Evolutionary conservation across 2,329 filamentous ascomycete species (phyloP).

Genomic region (Meredithiella fracta): DNA sequence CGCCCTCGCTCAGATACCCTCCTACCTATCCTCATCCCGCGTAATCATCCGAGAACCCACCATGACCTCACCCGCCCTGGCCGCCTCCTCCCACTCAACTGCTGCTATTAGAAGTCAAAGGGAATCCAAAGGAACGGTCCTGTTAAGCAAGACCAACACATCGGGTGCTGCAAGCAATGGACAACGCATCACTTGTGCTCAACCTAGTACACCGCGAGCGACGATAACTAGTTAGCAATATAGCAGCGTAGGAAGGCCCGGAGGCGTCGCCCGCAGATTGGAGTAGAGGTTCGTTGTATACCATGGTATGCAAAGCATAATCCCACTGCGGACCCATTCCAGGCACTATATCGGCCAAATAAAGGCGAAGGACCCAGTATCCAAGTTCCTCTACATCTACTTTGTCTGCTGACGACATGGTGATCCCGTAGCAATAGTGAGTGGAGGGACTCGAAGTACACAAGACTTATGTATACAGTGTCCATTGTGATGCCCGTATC

Average conservation of each 20-base stretch:
- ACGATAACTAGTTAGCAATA: background rate
- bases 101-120: background rate
- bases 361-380: too few species aligned
- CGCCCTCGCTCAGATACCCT: background rate
- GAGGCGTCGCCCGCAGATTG: background rate
- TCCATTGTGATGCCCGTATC: too few species aligned
- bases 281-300: background rate
- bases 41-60: background rate
- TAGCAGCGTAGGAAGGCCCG: background rate
- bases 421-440: background rate
- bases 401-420: too few species aligned
- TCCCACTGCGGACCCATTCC: conserved; percentile 1
- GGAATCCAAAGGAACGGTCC: background rate
- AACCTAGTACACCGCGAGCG: background rate
- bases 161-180: background rate
- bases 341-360: conserved; percentile 1
- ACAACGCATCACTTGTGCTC: background rate
- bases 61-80: background rate
- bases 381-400: too few species aligned
- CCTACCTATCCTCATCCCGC: background rate
- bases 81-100: background rate
- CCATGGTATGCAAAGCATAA: conserved; percentile 1
- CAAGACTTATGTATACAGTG: too few species aligned
- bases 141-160: background rate
- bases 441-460: too few species aligned